These are phyloP conservation scores for Pseudogymnoascus sp. DNA, from an alignment of 2,329 filamentous ascomycete species.

Conservation along the genomic window DNA sequence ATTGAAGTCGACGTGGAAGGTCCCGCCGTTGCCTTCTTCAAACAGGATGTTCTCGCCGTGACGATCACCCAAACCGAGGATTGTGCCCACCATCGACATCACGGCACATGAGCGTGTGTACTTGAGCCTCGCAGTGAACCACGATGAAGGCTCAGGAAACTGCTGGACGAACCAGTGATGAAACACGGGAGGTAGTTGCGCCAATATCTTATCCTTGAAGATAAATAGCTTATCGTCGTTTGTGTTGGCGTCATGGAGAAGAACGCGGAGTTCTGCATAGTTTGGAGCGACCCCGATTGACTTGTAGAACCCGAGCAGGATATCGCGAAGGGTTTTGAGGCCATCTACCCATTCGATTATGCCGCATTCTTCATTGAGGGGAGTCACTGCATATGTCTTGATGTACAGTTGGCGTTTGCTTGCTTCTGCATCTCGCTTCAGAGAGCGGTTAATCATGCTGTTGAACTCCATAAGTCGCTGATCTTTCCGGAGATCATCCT, in stretches of 20 bases:
- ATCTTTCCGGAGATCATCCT: conserved; percentile 94
- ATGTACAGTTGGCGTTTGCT: conserved; percentile 89
- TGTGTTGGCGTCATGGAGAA: conserved; percentile 57
- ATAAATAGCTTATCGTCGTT: conserved; percentile 55
- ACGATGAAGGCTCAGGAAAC: conserved; percentile 85
- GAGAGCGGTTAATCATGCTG: conserved; percentile 88
- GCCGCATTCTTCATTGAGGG: conserved; percentile 93
- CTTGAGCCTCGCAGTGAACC: conserved; percentile 80
- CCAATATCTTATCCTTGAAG: conserved; percentile 60
- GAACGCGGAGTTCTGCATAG: conserved; percentile 57
- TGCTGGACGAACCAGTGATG: conserved; percentile 94
- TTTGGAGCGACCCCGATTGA: conserved; percentile 64
- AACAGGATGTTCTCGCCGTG: conserved; percentile 97
- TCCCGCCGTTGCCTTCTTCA: conserved; percentile 85
- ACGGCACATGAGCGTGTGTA: conserved; percentile 94
- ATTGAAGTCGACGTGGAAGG: conserved; percentile 99
- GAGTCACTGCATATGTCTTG: conserved; percentile 93
- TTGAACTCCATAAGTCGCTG: conserved; percentile 99
- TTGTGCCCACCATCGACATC: conserved; percentile 99
- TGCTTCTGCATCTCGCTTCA: conserved; percentile 86
- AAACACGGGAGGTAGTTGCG: conserved; percentile 72
- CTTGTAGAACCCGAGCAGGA: conserved; percentile 71
- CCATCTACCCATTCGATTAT: conserved; percentile 99
- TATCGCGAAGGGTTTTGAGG: conserved; percentile 87
- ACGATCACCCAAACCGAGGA: conserved; percentile 85